Base-by-base conservation (phyloP, 441 rosid species). In the Erodium chrysanthum region DNA sequence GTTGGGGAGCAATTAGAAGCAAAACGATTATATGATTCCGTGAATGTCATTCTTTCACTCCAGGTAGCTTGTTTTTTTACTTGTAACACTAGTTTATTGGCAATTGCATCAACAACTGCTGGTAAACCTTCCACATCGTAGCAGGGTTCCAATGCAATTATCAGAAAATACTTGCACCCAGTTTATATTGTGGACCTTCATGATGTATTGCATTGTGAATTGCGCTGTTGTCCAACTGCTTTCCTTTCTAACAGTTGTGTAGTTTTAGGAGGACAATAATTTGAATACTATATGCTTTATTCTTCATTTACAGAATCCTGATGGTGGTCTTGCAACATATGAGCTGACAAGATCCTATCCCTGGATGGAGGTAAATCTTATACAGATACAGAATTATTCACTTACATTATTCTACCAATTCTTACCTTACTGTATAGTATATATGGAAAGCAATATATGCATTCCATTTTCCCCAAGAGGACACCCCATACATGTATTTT, bases 311-410 rank as follows among this genome's bases (percentile, higher is more conserved):
- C 83, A 94, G 99, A 94, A 91, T 80, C 81, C 67, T 48, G 89
- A 83, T 59, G 99, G 99, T 60, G 85, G 99, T 69, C 81, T 82
- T 8, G 94, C 97, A 14, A 84, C 93, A 29, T 88, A 84, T 79
- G 93, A 88, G 76, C 87, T 85, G 63, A 85, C 96, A 66, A 86
- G 99, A 81, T 89, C 99, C 40, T 94, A 91, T 73, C 75, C 74
- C 52, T 94, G 99, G 99, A 75, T 94, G 84, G 99, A 94, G 99
- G 97, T 93, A 83, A 8, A 14, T 29, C 33, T 0, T 40, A 40
- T 40, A 40, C 46, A 40, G 46, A 8, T 8, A 33, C 8, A 64
- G 0, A 9, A 40, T 8, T 40, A 14, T 11, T 40, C 12, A 11
- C 9, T 8, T 40, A 40, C 14, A 7, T 40, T 14, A 40, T 35